A percentile compares a stretch with the other conserved stretches of the same genome.
Conservation (phyloP, 176 grass and related monocot species). For the Lolium rigidum region DNA sequence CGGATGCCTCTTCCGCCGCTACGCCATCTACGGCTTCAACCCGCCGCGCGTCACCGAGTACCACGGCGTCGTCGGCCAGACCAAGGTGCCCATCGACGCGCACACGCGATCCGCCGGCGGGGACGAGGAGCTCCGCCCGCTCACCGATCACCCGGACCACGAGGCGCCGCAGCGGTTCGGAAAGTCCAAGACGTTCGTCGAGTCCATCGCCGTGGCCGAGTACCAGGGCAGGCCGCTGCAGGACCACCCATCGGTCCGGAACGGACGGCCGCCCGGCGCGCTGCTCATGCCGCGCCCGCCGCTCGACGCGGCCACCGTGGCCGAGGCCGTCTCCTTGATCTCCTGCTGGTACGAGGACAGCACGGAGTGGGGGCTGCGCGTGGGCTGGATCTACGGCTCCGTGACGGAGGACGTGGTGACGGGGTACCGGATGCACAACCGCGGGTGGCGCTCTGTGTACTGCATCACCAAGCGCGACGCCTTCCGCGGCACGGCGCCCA, state of each 20-base stretch:
- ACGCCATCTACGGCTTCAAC: slow-evolving; percentile 71
- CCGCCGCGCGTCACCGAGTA: slow-evolving; percentile 64
- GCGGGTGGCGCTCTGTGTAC: slow-evolving; percentile 95
- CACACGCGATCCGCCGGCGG: not conserved
- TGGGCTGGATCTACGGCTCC: slow-evolving; percentile 95
- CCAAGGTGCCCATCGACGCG: slow-evolving; percentile 37
- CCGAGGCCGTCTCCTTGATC: slow-evolving; percentile 76
- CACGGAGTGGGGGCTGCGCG: slow-evolving; percentile 75
- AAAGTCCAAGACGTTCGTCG: slow-evolving; percentile 67
- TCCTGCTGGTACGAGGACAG: slow-evolving; percentile 94
- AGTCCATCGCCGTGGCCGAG: slow-evolving; percentile 77
- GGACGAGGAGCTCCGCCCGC: slow-evolving; percentile 44
- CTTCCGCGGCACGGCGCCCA: slow-evolving; percentile 88
- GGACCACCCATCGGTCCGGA: slow-evolving; percentile 75
- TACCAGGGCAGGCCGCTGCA: slow-evolving; percentile 88
- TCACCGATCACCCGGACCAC: slow-evolving; percentile 53
- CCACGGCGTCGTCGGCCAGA: slow-evolving; percentile 51
- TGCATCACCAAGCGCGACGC: slow-evolving; percentile 90
- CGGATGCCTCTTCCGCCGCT: slow-evolving; percentile 74
- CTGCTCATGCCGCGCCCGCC: slow-evolving; percentile 55
- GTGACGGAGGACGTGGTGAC: slow-evolving; percentile 96
- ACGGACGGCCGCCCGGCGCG: slow-evolving; percentile 75
- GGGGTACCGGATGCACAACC: slow-evolving; percentile 90
- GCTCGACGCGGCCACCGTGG: slow-evolving; percentile 70
- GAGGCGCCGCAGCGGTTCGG: slow-evolving; percentile 68